Conservation (phyloP, 2,329 filamentous ascomycete genomes). For the Penicillium rolfsii region DNA sequence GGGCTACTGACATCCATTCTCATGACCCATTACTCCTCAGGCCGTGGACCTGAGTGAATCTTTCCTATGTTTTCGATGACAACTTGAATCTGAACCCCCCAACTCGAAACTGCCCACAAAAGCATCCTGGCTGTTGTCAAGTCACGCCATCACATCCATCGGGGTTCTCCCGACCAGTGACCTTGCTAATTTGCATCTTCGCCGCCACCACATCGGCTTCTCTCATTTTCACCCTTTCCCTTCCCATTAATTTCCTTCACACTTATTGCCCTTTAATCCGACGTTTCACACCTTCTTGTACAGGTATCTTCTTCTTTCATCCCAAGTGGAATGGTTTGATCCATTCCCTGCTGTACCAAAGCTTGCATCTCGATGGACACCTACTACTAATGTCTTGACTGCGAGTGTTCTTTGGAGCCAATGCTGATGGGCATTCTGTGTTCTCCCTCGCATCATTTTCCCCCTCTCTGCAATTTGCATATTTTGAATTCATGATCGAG, state of each 20-base stretch:
- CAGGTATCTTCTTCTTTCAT: slow-evolving; percentile 23
- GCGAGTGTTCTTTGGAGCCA: slow-evolving; percentile 1
- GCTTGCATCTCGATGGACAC: slow-evolving; percentile 31
- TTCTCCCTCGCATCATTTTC: slow-evolving; percentile 16
- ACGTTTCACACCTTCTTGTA: slow-evolving; percentile 35
- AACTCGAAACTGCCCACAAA: slow-evolving; percentile 5
- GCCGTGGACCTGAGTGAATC: slow-evolving; percentile 3
- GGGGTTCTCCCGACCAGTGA: slow-evolving; percentile 3
- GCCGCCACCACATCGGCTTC: slow-evolving; percentile 28
- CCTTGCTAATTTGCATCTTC: slow-evolving; percentile 28
- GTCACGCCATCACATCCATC: background rate
- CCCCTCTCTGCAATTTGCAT: slow-evolving; percentile 4
- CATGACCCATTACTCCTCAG: slow-evolving; percentile 13
- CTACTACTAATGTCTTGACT: slow-evolving; percentile 16
- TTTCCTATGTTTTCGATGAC: slow-evolving; percentile 24
- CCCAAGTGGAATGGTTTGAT: slow-evolving; percentile 22
- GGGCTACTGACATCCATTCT: slow-evolving; percentile 15
- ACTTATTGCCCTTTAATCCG: slow-evolving; percentile 40
- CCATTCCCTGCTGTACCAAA: slow-evolving; percentile 32
- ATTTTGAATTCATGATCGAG: background rate
- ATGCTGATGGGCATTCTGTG: slow-evolving; percentile 5
- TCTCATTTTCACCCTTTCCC: slow-evolving; percentile 25
- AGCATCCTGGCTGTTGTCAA: slow-evolving; percentile 5
- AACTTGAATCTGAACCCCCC: background rate
- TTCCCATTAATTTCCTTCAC: slow-evolving; percentile 33